These are phyloP conservation scores for Corinectria fuckeliana DNA, from an alignment of 2,329 filamentous ascomycete species.

Conservation along the genomic window DNA sequence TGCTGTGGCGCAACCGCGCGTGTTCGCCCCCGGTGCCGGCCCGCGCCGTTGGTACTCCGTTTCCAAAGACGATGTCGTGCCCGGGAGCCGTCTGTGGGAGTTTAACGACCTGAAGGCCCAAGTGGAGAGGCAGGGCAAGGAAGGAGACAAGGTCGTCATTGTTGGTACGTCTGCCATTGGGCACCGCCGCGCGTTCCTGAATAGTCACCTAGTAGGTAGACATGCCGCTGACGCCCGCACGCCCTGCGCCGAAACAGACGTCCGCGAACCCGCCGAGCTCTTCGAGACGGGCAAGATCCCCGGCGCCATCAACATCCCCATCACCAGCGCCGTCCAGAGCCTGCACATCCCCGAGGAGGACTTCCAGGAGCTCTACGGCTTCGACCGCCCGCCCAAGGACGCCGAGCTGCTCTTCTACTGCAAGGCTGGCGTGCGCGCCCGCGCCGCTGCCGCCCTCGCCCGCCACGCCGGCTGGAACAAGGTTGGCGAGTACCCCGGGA, in stretches of 20 bases:
- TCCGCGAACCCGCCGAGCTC: constrained; percentile 76
- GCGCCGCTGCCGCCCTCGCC: constrained; percentile 78
- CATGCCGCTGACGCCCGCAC: neutral
- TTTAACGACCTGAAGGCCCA: constrained; percentile 58
- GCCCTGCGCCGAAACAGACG: too few species aligned
- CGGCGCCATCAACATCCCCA: constrained; percentile 80
- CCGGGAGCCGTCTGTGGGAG: constrained; percentile 51
- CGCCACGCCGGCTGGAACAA: constrained; percentile 75
- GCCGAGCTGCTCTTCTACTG: constrained; percentile 84
- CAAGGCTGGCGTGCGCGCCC: constrained; percentile 85
- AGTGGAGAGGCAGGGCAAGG: constrained; percentile 32
- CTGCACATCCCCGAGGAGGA: constrained; percentile 78
- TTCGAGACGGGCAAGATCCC: constrained; percentile 75
- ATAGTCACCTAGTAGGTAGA: neutral
- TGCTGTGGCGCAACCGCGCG: neutral
- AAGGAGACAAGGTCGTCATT: constrained; percentile 46
- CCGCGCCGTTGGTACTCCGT: constrained; percentile 24
- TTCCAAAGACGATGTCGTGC: constrained; percentile 12
- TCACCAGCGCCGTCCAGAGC: constrained; percentile 77
- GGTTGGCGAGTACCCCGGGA: constrained; percentile 76
- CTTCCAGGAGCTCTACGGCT: constrained; percentile 84
- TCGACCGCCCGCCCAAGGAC: constrained; percentile 66
- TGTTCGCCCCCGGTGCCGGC: constrained; percentile 8
- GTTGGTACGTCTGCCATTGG: constrained; percentile 51
- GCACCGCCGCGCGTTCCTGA: neutral